A percentile compares a stretch with the other conserved stretches of the same genome.
Evolutionary conservation across 2,329 filamentous ascomycete genomes (phyloP).

Genomic region (Fusarium zealandicum): DNA sequence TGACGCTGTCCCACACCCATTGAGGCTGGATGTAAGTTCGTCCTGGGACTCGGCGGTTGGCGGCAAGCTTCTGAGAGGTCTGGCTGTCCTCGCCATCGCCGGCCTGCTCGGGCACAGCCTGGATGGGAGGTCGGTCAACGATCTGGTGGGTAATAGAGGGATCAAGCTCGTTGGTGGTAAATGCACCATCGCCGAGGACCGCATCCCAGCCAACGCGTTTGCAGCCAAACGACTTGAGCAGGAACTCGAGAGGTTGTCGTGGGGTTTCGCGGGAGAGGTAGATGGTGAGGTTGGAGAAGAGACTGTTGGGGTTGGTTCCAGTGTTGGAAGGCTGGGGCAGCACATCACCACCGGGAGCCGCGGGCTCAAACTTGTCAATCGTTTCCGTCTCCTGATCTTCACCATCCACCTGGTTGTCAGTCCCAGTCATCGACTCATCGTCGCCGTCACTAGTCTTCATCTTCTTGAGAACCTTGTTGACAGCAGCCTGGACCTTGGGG

Average conservation of each 20-base stretch:
- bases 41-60: constrained; percentile 82
- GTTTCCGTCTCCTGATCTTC: constrained; percentile 63
- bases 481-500: constrained; percentile 69
- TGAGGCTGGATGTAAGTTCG: constrained; percentile 94
- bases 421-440: constrained; percentile 50
- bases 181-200: constrained; percentile 89
- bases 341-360: constrained; percentile 83
- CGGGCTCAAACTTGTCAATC: constrained; percentile 91
- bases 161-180: constrained; percentile 87
- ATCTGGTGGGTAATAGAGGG: constrained; percentile 94
- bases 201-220: constrained; percentile 95
- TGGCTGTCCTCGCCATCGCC: constrained; percentile 65
- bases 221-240: constrained; percentile 92
- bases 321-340: constrained; percentile 78
- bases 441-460: constrained; percentile 64
- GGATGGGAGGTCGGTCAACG: constrained; percentile 84
- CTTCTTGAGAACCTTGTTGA: constrained; percentile 73
- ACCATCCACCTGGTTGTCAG: constrained; percentile 52
- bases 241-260: constrained; percentile 87
- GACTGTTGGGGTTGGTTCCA: constrained; percentile 70
- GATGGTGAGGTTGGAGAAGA: constrained; percentile 90
- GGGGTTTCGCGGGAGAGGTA: constrained; percentile 95
- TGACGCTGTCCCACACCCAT: constrained; percentile 98
- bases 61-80: constrained; percentile 64
- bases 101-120: constrained; percentile 60